Evolutionary conservation across 345 rosid species (phyloP), one percentile per base, ranked within the genome.

Genomic region (Corchorus olitorius): DNA sequence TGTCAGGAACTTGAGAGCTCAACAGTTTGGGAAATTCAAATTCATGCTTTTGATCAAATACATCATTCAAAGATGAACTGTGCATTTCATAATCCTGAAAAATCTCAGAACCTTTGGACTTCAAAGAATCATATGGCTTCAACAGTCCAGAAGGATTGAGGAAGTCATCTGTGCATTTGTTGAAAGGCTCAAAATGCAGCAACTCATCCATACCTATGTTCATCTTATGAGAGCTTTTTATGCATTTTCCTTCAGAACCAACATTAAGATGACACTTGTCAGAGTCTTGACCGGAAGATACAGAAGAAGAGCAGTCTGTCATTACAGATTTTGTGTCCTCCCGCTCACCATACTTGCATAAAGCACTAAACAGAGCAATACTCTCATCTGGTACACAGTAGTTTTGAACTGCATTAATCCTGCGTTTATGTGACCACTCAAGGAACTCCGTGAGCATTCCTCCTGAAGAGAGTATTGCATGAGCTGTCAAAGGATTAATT

Each of bases 231-330:
- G 86, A 78, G 68, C 54, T 75, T 71, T 46, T 66, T 72, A 58
- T 64, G 77, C 74, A 65, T 78, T 84, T 93, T 53, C 79, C 82
- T 72, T 70, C 83, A 48, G 84, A 83, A 78, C 80, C 91, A 72
- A 56, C 80, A 77, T 81, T 81, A 65, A 79, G 66, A 77, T 73
- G 86, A 68, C 80, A 80, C 71, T 87, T 84, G 60, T 85, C 88
- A 17, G 97, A 92, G 81, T 88, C 90, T 37, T 82, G 84, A 71
- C 91, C 91, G 73, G 98, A 92, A 77, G 97, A 93, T 60, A 90
- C 85, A 13, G 99, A 96, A 75, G 96, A 93, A 61, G 97, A 88
- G 88, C 93, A 86, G 75, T 93, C 98, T 34, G 97, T 93, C 97
- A 91, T 84, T 76, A 91, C 84, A 69, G 99, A 96, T 83, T 81